A percentile compares a stretch with the other conserved stretches of the same genome.
Evolutionary conservation across 768 basidiomycete species (phyloP).

Genomic region (Sporobolomyces phaffii): DNA sequence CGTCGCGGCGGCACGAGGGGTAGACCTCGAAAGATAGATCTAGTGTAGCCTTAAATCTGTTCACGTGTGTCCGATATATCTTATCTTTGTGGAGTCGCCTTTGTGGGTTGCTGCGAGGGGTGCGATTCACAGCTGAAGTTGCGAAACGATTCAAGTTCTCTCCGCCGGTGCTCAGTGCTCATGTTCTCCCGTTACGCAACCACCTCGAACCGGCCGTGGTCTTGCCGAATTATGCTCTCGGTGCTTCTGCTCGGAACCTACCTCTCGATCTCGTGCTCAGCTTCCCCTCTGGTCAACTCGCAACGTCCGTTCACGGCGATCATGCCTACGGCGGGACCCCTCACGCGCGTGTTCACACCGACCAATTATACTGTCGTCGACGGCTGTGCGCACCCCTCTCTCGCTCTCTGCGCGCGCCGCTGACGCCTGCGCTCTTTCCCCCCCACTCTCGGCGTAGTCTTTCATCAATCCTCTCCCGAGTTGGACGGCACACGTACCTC

Average conservation of each 20-base stretch:
- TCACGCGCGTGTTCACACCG: constrained; percentile 4
- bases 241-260: background rate
- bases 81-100: no score
- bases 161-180: no score
- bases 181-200: no score
- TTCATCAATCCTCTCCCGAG: constrained; percentile 1
- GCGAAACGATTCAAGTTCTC: no score
- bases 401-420: background rate
- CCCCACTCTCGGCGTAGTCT: constrained; percentile 9
- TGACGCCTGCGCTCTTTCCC: background rate
- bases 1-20: constrained; percentile 3
- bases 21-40: constrained; percentile 11
- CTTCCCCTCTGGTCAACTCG: background rate
- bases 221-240: no score
- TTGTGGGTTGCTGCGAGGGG: no score
- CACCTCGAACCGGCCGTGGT: no score
- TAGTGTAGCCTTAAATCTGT: no score
- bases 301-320: background rate
- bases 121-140: no score
- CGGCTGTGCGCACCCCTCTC: constrained; percentile 12
- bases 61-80: no score
- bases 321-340: background rate
- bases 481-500: background rate
- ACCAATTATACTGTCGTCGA: constrained; percentile 26
- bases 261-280: background rate